These are phyloP conservation scores for Chenopodium quinoa DNA, from an alignment of 148 eudicot species.

Conservation along the genomic window DNA sequence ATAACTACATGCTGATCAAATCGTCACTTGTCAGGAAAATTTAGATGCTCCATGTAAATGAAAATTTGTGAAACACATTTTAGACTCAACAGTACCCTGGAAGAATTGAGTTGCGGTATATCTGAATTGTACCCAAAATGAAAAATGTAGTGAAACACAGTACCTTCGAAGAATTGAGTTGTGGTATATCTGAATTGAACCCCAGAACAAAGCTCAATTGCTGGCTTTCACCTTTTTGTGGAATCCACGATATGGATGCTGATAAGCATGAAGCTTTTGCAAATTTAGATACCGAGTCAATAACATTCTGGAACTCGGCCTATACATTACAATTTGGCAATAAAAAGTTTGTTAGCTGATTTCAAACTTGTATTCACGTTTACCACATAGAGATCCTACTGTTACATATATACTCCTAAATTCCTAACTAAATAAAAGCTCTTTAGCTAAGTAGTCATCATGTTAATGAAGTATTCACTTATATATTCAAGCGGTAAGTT, in stretches of 20 bases:
- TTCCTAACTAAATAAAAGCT: background rate
- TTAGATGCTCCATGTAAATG: background rate
- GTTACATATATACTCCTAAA: background rate
- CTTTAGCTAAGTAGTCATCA: background rate
- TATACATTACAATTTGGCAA: constrained; percentile 22
- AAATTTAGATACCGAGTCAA: constrained; percentile 71
- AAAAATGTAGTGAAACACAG: too few relatives aligned
- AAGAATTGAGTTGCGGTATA: constrained; percentile 57
- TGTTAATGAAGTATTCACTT: background rate
- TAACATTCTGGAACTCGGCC: constrained; percentile 95
- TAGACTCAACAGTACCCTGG: constrained; percentile 46
- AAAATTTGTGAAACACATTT: background rate
- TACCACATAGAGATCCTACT: background rate
- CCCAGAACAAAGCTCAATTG: constrained; percentile 87
- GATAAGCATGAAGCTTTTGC: constrained; percentile 66
- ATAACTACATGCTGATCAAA: too few relatives aligned
- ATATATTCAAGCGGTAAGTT: background rate
- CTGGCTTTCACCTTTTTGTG: constrained; percentile 63
- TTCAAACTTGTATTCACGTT: background rate
- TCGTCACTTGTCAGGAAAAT: too few relatives aligned
- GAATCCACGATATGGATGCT: constrained; percentile 86
- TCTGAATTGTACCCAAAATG: constrained; percentile 61
- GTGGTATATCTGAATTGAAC: constrained; percentile 61
- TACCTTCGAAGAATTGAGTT: constrained; percentile 80
- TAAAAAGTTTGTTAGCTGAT: constrained; percentile 7